These are phyloP conservation scores for Ceratocystis lukuohia DNA, from an alignment of 2,329 filamentous ascomycete genomes.

Conservation along the genomic window DNA sequence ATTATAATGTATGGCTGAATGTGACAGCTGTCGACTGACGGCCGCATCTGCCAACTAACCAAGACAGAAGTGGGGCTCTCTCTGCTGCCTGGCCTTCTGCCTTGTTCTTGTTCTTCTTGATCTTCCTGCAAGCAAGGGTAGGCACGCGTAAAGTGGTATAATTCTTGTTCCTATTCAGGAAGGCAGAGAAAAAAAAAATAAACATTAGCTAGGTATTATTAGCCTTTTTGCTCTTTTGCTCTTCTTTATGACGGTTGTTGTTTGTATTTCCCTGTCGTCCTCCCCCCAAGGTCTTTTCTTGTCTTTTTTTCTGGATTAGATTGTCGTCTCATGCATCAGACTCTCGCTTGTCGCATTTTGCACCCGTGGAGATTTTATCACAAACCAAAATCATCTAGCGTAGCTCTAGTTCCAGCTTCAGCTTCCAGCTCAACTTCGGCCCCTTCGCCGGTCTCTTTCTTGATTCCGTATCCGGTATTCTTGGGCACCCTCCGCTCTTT, in stretches of 20 bases:
- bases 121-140: background rate
- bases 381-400: background rate
- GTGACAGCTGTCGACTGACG: no score
- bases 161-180: slow-evolving; percentile 20
- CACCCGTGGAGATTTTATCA: background rate
- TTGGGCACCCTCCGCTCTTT: background rate
- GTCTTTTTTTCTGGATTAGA: background rate
- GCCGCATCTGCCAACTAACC: no score
- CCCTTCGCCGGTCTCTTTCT: background rate
- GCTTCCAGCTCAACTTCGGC: background rate
- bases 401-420: background rate
- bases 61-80: no score
- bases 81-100: no score
- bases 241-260: background rate
- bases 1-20: no score
- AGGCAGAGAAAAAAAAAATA: background rate
- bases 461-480: no score
- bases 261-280: background rate
- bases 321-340: slow-evolving; percentile 3
- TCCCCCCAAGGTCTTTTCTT: background rate
- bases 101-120: no score
- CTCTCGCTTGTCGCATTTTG: background rate
- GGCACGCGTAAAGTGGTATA: background rate
- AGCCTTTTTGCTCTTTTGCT: background rate
- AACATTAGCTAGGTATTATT: background rate